Conservation (phyloP, 1,284 basidiomycete species). For the Porodaedalea pini region DNA sequence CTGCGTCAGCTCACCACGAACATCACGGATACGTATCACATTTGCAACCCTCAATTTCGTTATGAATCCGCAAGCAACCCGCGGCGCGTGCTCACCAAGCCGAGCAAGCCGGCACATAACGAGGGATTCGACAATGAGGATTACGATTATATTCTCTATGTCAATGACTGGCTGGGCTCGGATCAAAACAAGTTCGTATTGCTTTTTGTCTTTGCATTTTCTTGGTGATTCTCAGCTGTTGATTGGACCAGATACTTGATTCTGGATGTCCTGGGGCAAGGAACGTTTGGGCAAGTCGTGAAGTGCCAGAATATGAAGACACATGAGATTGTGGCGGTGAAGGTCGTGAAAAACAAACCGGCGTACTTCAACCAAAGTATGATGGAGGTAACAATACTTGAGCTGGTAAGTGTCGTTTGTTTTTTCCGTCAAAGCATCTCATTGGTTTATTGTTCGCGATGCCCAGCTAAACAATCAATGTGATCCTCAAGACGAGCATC, state of each 20-base stretch:
- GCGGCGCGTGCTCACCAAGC: constrained; percentile 90
- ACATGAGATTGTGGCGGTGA: constrained; percentile 97
- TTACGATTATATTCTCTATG: constrained; percentile 95
- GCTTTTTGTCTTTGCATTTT: constrained; percentile 31
- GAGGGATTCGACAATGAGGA: constrained; percentile 97
- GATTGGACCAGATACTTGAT: constrained; percentile 80
- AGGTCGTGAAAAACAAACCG: constrained; percentile 99
- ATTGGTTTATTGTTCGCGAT: neutral
- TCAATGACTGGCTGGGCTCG: constrained; percentile 91
- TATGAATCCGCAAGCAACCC: constrained; percentile 94
- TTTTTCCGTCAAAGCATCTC: constrained; percentile 3
- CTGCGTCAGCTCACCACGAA: constrained; percentile 84
- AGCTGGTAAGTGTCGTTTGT: constrained; percentile 62
- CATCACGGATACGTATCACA: constrained; percentile 84
- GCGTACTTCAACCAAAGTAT: constrained; percentile 99
- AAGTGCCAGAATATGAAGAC: constrained; percentile 99
- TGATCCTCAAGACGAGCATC: constrained; percentile 93
- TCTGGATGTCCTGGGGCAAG: constrained; percentile 95
- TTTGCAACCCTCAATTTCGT: constrained; percentile 89
- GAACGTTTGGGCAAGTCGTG: constrained; percentile 98
- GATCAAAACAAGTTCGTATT: constrained; percentile 84
- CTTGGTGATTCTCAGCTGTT: constrained; percentile 12
- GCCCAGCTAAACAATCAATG: constrained; percentile 86
- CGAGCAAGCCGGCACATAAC: constrained; percentile 89
- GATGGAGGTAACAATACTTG: constrained; percentile 99